These are phyloP conservation scores for Chaetomiaceae sp. DNA, from an alignment of 2,329 filamentous ascomycete genomes.

Conservation along the genomic window DNA sequence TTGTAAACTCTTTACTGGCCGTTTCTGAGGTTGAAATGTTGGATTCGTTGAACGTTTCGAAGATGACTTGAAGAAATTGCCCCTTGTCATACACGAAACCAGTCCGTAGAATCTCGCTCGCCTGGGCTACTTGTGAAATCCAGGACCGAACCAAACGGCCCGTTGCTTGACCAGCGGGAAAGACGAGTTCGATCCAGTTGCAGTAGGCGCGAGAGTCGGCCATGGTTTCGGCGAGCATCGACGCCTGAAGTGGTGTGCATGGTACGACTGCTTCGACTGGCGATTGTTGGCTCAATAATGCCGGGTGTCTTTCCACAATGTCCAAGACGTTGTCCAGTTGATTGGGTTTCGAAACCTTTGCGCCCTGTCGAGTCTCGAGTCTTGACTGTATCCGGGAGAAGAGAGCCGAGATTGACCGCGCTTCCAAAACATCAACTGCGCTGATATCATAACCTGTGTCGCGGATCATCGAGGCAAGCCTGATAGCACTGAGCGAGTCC, in stretches of 20 bases:
- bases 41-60: constrained; percentile 43
- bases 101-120: constrained; percentile 66
- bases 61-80: constrained; percentile 59
- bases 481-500: constrained; percentile 40
- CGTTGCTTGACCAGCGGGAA: constrained; percentile 35
- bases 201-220: constrained; percentile 60
- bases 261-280: constrained; percentile 45
- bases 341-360: no score
- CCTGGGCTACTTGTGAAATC: constrained; percentile 44
- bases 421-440: constrained; percentile 58
- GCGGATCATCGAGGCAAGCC: constrained; percentile 60
- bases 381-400: constrained; percentile 13
- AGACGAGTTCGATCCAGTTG: constrained; percentile 68
- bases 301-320: not conserved
- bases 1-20: constrained; percentile 36
- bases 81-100: constrained; percentile 60
- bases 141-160: constrained; percentile 41
- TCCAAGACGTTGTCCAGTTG: no score
- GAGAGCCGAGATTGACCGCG: constrained; percentile 38
- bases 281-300: constrained; percentile 30
- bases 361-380: not conserved
- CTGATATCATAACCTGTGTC: constrained; percentile 49
- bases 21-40: constrained; percentile 41
- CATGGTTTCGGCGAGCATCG: constrained; percentile 75
- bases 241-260: constrained; percentile 69